Conservation (phyloP, 2,329 filamentous ascomycete species). For the Fusarium armeniacum region DNA sequence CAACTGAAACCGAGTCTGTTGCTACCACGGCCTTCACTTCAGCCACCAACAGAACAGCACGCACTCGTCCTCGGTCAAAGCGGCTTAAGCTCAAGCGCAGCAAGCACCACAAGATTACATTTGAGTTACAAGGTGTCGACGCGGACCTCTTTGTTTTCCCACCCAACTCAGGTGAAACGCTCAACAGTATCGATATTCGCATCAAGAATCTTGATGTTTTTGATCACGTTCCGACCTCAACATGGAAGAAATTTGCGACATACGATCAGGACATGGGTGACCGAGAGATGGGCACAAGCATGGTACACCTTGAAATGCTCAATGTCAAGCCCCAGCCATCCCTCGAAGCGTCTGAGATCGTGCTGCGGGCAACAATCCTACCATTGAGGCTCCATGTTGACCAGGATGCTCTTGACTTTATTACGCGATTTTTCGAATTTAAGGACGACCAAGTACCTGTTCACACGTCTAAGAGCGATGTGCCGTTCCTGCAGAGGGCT, state of each 20-base stretch:
- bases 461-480: constrained; percentile 74
- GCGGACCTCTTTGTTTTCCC: constrained; percentile 87
- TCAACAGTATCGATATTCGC: constrained; percentile 88
- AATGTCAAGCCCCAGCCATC: constrained; percentile 89
- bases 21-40: constrained; percentile 79
- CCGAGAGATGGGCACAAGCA: constrained; percentile 86
- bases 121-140: constrained; percentile 88
- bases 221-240: constrained; percentile 93
- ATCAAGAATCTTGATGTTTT: constrained; percentile 89
- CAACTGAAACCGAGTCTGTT: constrained; percentile 90
- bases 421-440: constrained; percentile 98
- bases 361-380: constrained; percentile 82
- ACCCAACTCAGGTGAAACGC: constrained; percentile 80
- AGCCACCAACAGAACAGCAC: constrained; percentile 65
- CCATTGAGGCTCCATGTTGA: constrained; percentile 94
- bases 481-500: constrained; percentile 89
- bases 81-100: constrained; percentile 84
- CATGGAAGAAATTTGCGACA: constrained; percentile 98
- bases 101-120: constrained; percentile 93
- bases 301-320: constrained; percentile 90
- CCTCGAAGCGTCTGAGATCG: constrained; percentile 89
- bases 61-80: constrained; percentile 64
- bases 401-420: constrained; percentile 96
- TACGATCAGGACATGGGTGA: constrained; percentile 91
- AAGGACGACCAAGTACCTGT: constrained; percentile 78